Base-by-base conservation (phyloP, 257 asterid species). In the Solanum chiquidenum region DNA sequence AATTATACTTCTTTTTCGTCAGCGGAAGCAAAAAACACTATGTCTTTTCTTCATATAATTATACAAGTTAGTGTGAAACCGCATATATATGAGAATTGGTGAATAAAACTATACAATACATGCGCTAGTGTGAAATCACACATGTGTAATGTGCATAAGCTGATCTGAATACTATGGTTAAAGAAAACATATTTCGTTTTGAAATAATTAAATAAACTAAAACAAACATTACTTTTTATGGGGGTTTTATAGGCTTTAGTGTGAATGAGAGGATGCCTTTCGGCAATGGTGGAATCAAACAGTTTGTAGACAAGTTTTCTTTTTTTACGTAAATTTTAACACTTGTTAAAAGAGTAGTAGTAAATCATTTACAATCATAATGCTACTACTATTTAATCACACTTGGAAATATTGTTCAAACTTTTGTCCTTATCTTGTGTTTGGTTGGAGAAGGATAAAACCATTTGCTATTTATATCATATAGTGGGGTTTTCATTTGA, bases 281-380 rank as follows among this genome's bases (percentile, higher is more conserved):
- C 92, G 90, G 94, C 91, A 86, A 90, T 84, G 62, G 77, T 89
- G 83, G 88, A 66, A 88, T 88, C 49, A 85, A 18, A 74, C 27
- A 62, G 80, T 75, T 40, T 71, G 29, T 46, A 62, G 83, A 88
- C 83, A 66, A 31, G 37, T 85, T 77, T 25, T 25, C 4, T 66
- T 42, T 68, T 27, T 29, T 38, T 9, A 10, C 44, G 58, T 37
- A 33, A 85, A 72, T 62, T n/a, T 76, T 83, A 90, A 90, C 93
- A 91, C 88, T 87, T 89, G 92, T 89, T 86, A 31, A 80, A 3
- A 34, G 27, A 29, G 69, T 46, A 5, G 20, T 79, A 44, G 27
- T 80, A 46, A 85, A 46, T 62, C 84, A 76, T 46, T 35, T 10
- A 73, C 46, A 75, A 84, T 35, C 27, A 52, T 89, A 52, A 52